Conservation (phyloP, 2,329 filamentous ascomycete species). For the Coniochaeta ligniaria region DNA sequence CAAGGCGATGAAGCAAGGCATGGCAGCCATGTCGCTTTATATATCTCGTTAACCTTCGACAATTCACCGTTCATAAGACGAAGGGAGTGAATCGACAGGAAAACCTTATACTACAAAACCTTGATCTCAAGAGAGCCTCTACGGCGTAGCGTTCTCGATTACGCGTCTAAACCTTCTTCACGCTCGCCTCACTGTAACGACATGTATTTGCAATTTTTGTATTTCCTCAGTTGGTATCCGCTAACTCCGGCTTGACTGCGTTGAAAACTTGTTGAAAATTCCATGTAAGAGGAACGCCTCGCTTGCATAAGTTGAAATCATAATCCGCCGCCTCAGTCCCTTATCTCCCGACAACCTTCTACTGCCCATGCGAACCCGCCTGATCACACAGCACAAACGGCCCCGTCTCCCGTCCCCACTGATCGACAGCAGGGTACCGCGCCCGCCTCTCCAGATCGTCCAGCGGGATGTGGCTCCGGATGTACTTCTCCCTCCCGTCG, state of each 20-base stretch:
- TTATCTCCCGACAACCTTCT: neutral
- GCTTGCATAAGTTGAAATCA: neutral
- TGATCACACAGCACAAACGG: conserved; percentile 30
- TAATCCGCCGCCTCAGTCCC: neutral
- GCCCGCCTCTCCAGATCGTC: conserved; percentile 74
- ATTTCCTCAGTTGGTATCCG: neutral
- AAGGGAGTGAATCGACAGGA: too few relatives aligned
- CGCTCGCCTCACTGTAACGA: neutral
- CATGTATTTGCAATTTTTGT: neutral
- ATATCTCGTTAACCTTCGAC: too few relatives aligned
- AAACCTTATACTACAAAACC: too few relatives aligned
- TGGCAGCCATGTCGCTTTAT: too few relatives aligned
- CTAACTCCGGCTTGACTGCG: neutral
- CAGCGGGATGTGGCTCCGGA: conserved; percentile 74
- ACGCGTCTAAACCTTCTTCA: neutral
- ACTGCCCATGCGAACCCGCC: conserved; percentile 36
- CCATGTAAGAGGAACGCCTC: neutral
- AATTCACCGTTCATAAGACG: too few relatives aligned
- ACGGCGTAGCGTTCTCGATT: too few relatives aligned
- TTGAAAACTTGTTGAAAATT: neutral
- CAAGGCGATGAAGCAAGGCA: too few relatives aligned
- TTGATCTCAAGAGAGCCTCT: too few relatives aligned
- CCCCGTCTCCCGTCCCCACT: conserved; percentile 40
- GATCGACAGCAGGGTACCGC: conserved; percentile 61
- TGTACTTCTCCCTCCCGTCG: conserved; percentile 68